Evolutionary conservation across 352 stramenopile species (phyloP).

Genomic region (Chrysophaeum taylorii): DNA sequence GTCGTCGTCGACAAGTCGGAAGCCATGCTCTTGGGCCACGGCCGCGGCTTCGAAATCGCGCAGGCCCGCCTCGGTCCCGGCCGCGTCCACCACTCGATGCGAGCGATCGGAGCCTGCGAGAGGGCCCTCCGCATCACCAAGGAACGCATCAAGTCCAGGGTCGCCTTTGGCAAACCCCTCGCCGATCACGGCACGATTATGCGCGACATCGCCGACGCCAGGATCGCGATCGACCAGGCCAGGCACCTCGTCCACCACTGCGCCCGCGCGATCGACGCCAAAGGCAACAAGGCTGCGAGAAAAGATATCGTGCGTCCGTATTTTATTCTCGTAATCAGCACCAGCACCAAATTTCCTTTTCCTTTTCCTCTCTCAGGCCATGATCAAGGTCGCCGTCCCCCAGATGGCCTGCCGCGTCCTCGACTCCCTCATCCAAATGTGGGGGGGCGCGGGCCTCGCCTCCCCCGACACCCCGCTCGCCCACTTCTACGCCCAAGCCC

Average conservation of each 20-base stretch:
- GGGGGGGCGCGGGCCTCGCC: constrained; percentile 65
- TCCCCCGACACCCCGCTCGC: constrained; percentile 75
- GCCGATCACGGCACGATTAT: constrained; percentile 38
- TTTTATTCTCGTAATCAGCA: constrained; percentile 48
- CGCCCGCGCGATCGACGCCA: constrained; percentile 71
- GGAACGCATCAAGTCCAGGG: constrained; percentile 35
- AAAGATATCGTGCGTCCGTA: constrained; percentile 48
- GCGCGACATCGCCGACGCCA: constrained; percentile 20
- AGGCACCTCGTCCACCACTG: constrained; percentile 69
- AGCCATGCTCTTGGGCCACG: constrained; percentile 58
- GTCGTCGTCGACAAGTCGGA: constrained; percentile 34
- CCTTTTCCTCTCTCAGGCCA: too few relatives aligned
- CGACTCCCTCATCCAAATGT: constrained; percentile 62
- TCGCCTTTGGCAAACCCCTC: constrained; percentile 31
- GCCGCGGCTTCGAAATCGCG: constrained; percentile 70
- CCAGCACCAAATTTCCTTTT: too few relatives aligned
- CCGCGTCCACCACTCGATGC: constrained; percentile 96
- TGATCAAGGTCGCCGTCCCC: constrained; percentile 91
- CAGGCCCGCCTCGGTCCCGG: constrained; percentile 68
- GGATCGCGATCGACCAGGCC: constrained; percentile 59
- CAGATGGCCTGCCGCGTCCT: constrained; percentile 69
- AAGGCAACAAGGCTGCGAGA: constrained; percentile 51
- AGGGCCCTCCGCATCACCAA: constrained; percentile 63
- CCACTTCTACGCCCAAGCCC: constrained; percentile 71
- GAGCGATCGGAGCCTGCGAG: constrained; percentile 75